Base-by-base conservation (phyloP, 805 yeast genomes). In the Candida nemodendra region DNA sequence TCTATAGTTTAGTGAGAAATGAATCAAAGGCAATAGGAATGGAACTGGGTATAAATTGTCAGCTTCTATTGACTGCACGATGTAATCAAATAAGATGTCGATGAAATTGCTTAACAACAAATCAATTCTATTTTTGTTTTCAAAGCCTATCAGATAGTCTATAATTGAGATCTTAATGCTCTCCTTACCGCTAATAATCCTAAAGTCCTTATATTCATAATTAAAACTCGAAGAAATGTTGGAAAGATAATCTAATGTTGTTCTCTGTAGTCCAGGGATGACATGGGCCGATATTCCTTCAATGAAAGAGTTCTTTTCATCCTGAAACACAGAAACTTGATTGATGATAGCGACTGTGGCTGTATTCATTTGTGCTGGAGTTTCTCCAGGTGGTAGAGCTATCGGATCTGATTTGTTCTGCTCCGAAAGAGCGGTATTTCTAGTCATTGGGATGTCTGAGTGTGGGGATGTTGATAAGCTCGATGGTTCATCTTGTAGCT, bases 1-100 rank as follows among this genome's bases (percentile, higher is more conserved):
- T 51, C 85, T 66, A 57, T 79, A 85, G 15, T 59, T 68, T 5
- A 82, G 56, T 1, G 78, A 52, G 35, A 76, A 74, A 47, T 78
- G 78, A 26, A 83, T 61, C 27, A 84, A 48, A 1, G 84, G 68
- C 2, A 82, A 52, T 11, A 84, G 45, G 52, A 79, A 82, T 1
- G 93, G 93, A 3, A 80, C 64, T 0, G 80, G 57, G 1, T 72
- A 44, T 2, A 68, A 45, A 5, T 38, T 39, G 11, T 36, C 42
- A 4, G n/a, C 16, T 9, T 47, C 35, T 17, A 46, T 32, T 6
- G 55, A 35, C 14, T 58, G 50, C 3, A 47, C 38, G 11, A 63
- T 47, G 24, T 71, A 58, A 5, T 44, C 38, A 4, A 61, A 31
- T 12, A 72, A 38, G 7, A 62, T 52, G 11, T 61, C 59, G 1